Base-by-base conservation (phyloP, 2,329 filamentous ascomycete genomes). In the Sporothrix mexicana region DNA sequence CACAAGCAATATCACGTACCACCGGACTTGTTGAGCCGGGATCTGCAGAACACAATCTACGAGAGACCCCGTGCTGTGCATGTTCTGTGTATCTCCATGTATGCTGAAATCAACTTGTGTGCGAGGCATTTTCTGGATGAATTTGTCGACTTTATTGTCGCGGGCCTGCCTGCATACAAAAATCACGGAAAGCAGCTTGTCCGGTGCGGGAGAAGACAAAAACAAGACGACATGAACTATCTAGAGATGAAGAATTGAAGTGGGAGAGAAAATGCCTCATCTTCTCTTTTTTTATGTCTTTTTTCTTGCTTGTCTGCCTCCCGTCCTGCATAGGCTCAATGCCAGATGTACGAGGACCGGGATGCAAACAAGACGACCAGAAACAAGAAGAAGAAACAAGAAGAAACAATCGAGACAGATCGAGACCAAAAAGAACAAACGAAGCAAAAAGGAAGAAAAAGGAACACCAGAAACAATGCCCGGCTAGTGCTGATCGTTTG, bases 291-390 rank as follows among this genome's bases (percentile, higher is more conserved):
- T 41, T 17, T 10, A 7, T 64, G 17, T n/a, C n/a, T 47, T 8
- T 20, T 47, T 25, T 51, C 49, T 17, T 17, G 15, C 15, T 17
- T 20, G 13, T 51, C 49, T 51, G 1, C 36, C 45, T 12, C 25
- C 66, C 25, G 30, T 51, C 66, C 25, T 69, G 66, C 69, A 70
- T 59, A 45, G 59, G 59, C 57, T 61, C 59, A 62, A 43, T 43
- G 36, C 36, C 36, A n/a, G 59, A 20, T 6, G 8, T n/a, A 12
- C 30, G 10, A 1, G 10, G 55, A 55, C 55, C 51, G 51, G 51
- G 51, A 53, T 53, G 51, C 51, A 51, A 51, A 51, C 49, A 51
- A n/a, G 49, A 36, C 30, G 30, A 36, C 30, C 30, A 36, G 30
- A 61, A 41, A n/a, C 25, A 51, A 41, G 41, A 41, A 17, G 57